Evolutionary conservation across 2,329 filamentous ascomycete genomes (phyloP).

Genomic region (Diaporthe citriasiana): DNA sequence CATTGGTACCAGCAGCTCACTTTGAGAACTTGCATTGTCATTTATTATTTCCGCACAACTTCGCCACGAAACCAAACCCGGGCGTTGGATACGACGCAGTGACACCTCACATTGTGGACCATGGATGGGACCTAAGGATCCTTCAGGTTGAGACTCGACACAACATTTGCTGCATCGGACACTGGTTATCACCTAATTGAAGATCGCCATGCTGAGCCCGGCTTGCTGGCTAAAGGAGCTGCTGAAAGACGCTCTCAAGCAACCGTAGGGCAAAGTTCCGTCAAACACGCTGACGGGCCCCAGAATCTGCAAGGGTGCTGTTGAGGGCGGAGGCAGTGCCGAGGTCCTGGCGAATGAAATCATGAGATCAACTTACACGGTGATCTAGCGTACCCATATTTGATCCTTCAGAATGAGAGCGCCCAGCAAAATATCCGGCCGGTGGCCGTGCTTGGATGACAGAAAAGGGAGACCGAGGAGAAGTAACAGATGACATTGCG

Average conservation of each 20-base stretch:
- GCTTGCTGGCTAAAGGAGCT: neutral
- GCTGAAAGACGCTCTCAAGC: neutral
- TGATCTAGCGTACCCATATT: neutral
- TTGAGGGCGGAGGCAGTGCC: neutral
- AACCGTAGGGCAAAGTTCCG: neutral
- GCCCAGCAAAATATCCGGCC: neutral
- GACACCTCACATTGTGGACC: slow-evolving; percentile 17
- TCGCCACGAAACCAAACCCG: slow-evolving; percentile 1
- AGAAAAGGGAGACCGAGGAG: neutral
- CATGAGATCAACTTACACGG: neutral
- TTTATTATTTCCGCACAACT: neutral
- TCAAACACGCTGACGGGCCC: neutral
- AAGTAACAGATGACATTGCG: slow-evolving; percentile 6
- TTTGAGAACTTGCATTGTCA: neutral
- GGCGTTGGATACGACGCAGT: neutral
- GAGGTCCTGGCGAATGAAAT: slow-evolving; percentile 10
- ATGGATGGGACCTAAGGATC: neutral
- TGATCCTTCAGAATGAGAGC: slow-evolving; percentile 7
- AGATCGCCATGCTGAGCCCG: neutral
- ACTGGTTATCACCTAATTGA: neutral
- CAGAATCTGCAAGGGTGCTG: neutral
- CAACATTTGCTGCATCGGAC: neutral
- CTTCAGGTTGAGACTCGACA: neutral
- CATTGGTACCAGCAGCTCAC: neutral
- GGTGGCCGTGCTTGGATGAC: slow-evolving; percentile 1